Conservation (phyloP, 2,329 filamentous ascomycete species). For the Malbranchea cinnamomea region DNA sequence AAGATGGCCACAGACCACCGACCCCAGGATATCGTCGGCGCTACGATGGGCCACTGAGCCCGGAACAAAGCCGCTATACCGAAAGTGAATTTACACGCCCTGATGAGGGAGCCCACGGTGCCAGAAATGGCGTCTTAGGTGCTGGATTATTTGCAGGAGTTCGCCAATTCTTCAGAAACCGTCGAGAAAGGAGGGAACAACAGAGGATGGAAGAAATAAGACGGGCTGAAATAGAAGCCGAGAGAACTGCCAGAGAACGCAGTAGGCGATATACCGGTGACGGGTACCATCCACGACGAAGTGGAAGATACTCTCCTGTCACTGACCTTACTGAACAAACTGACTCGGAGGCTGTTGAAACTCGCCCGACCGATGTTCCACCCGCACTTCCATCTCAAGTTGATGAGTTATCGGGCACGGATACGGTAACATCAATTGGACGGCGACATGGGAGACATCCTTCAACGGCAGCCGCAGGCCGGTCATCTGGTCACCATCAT, state of each 20-base stretch:
- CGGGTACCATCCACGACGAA: constrained; percentile 6
- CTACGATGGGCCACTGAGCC: constrained; percentile 18
- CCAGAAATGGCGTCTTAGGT: constrained; percentile 48
- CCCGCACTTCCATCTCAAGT: constrained; percentile 26
- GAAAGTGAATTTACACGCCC: constrained; percentile 28
- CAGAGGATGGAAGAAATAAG: constrained; percentile 21
- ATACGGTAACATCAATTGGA: constrained; percentile 16
- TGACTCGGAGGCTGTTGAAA: constrained; percentile 18
- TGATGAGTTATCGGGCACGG: constrained; percentile 21
- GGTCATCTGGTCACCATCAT: constrained; percentile 17
- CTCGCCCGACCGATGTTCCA: constrained; percentile 21
- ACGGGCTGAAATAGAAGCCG: constrained; percentile 36
- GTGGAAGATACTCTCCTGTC: constrained; percentile 11
- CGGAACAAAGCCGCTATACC: constrained; percentile 24
- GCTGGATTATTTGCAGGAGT: constrained; percentile 49
- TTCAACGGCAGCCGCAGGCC: constrained; percentile 16
- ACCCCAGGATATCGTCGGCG: constrained; percentile 18
- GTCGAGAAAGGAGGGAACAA: constrained; percentile 39
- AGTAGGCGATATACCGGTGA: constrained; percentile 39
- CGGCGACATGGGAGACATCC: constrained; percentile 11
- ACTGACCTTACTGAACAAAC: constrained; percentile 20
- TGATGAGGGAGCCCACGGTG: constrained; percentile 31
- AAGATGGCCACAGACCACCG: constrained; percentile 39
- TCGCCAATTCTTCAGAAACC: constrained; percentile 45
- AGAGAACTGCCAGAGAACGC: constrained; percentile 38